Percentiles rank a stretch among this genome's conserved stretches.
Evolutionary conservation across 2,329 filamentous ascomycete genomes (phyloP).

Genomic region (Parastagonospora avenae): DNA sequence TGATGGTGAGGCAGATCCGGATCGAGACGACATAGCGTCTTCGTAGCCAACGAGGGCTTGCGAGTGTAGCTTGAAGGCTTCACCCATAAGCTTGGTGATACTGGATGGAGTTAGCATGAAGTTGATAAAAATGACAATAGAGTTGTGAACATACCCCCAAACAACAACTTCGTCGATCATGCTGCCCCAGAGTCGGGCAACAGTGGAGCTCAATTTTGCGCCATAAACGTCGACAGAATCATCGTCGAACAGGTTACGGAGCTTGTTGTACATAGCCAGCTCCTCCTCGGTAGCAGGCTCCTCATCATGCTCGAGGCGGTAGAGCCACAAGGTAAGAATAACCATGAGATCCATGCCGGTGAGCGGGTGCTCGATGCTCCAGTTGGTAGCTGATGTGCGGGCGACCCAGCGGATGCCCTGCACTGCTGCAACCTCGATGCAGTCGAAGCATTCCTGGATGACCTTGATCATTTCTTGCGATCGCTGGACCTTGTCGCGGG

Average conservation of each 20-base stretch:
- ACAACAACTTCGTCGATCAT: conserved; percentile 99
- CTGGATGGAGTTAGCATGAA: conserved; percentile 60
- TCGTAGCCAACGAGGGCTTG: conserved; percentile 95
- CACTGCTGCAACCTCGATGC: conserved; percentile 91
- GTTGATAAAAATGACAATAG: not conserved
- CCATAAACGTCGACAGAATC: conserved; percentile 83
- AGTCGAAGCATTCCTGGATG: conserved; percentile 96
- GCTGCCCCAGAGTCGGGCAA: conserved; percentile 93
- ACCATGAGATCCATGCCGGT: conserved; percentile 98
- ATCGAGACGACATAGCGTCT: conserved; percentile 67
- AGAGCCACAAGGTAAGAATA: conserved; percentile 96
- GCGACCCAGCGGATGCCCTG: conserved; percentile 98
- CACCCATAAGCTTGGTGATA: conserved; percentile 94
- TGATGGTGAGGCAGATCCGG: conserved; percentile 49
- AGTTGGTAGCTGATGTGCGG: conserved; percentile 96
- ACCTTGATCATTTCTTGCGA: conserved; percentile 98
- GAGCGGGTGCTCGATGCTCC: conserved; percentile 97
- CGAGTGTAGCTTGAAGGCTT: conserved; percentile 95
- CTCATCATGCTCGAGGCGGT: conserved; percentile 98
- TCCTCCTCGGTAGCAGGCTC: conserved; percentile 87
- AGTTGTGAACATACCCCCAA: conserved; percentile 82
- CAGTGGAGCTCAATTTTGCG: conserved; percentile 88
- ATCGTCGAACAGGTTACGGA: conserved; percentile 87
- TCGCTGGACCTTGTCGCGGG: conserved; percentile 90
- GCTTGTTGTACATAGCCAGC: conserved; percentile 87